A percentile compares a stretch with the other conserved stretches of the same genome.
Conservation (phyloP, 441 rosid species). For the Jatropha multifida region DNA sequence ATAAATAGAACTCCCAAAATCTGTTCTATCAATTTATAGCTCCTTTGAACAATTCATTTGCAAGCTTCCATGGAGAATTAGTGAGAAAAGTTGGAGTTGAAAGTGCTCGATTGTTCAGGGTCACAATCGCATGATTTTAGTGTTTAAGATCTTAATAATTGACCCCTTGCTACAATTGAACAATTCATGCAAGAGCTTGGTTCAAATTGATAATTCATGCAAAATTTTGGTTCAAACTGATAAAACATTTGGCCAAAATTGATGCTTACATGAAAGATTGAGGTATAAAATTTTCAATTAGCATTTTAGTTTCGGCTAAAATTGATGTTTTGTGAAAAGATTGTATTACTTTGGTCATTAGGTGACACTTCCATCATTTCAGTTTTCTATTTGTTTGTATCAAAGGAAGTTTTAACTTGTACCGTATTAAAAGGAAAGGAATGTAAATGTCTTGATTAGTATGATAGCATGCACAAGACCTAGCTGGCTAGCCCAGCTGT, state of each 20-base stretch:
- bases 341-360: too few relatives aligned
- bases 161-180: neutral
- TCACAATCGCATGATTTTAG: neutral
- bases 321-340: too few relatives aligned
- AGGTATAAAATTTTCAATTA: too few relatives aligned
- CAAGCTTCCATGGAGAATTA: neutral
- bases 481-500: neutral
- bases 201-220: too few relatives aligned
- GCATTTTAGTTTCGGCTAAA: too few relatives aligned
- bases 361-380: neutral
- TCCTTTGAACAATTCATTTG: neutral
- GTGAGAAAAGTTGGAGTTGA: neutral
- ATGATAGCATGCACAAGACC: neutral
- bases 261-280: too few relatives aligned
- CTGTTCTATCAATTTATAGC: neutral
- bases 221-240: too few relatives aligned
- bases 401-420: neutral
- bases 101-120: neutral
- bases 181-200: too few relatives aligned
- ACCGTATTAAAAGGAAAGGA: neutral
- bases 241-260: too few relatives aligned
- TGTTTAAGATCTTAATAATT: neutral
- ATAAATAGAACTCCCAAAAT: neutral
- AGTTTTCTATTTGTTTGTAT: neutral
- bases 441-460: neutral